Conservation (phyloP, 345 rosid genomes). For the Arabidopsis thaliana region DNA sequence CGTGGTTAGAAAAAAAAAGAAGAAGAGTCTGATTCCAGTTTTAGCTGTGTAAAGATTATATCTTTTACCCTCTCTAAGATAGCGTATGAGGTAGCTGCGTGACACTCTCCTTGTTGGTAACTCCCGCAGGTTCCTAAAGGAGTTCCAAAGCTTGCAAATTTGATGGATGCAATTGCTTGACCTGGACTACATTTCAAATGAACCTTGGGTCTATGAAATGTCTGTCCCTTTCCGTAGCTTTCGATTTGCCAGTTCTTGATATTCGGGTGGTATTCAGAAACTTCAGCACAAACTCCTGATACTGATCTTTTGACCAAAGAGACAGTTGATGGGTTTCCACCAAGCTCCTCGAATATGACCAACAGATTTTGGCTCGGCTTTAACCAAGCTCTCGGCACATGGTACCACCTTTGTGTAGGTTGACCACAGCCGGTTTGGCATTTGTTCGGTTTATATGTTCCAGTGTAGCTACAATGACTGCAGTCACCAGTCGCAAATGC, state of each 20-base stretch:
- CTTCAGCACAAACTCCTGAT: constrained; percentile 83
- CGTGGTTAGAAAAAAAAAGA: constrained; percentile 11
- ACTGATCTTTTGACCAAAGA: constrained; percentile 86
- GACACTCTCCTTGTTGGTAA: constrained; percentile 95
- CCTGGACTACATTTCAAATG: constrained; percentile 84
- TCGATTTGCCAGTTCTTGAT: constrained; percentile 98
- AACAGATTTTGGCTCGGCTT: constrained; percentile 83
- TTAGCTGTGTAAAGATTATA: constrained; percentile 1
- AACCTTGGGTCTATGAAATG: constrained; percentile 83
- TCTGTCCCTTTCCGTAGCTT: constrained; percentile 92
- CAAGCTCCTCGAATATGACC: constrained; percentile 95
- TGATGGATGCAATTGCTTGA: constrained; percentile 79
- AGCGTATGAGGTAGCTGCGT: constrained; percentile 75
- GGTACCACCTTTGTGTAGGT: constrained; percentile 95
- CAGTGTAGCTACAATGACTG: constrained; percentile 76
- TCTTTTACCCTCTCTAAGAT: constrained; percentile 74
- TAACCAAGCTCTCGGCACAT: constrained; percentile 91
- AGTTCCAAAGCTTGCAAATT: constrained; percentile 97
- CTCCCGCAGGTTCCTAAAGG: constrained; percentile 97
- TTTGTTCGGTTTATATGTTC: constrained; percentile 78
- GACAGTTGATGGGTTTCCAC: constrained; percentile 81
- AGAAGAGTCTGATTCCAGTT: not conserved
- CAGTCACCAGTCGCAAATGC: constrained; percentile 84
- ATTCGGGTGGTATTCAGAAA: constrained; percentile 88
- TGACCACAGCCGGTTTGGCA: constrained; percentile 92